A percentile compares a stretch with the other conserved stretches of the same genome.
These are phyloP conservation scores for Tolypocladium album DNA, from an alignment of 2,329 filamentous ascomycete species.

Conservation along the genomic window DNA sequence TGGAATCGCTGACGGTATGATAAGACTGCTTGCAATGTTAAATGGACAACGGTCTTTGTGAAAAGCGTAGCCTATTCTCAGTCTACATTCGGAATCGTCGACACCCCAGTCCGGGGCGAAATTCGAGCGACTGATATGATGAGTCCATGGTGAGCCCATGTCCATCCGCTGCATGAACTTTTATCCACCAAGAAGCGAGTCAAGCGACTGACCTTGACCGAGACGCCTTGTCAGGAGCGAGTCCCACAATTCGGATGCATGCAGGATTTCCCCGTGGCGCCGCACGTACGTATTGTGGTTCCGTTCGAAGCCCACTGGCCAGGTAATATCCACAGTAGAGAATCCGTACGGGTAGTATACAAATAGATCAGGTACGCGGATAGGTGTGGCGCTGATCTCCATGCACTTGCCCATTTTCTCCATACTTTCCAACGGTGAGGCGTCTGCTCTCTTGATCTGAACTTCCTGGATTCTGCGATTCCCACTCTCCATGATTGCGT, in stretches of 20 bases:
- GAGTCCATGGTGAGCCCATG: background rate
- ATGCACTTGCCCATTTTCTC: background rate
- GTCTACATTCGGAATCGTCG: background rate
- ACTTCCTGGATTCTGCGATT: too few species aligned
- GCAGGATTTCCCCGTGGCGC: background rate
- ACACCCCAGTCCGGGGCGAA: background rate
- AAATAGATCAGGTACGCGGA: too few species aligned
- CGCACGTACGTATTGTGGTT: background rate
- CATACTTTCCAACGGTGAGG: background rate
- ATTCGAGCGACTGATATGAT: background rate
- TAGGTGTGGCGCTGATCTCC: background rate
- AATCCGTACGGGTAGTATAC: too few species aligned
- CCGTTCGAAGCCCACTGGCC: too few species aligned
- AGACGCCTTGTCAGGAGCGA: background rate
- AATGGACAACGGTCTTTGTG: background rate
- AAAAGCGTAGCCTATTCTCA: background rate
- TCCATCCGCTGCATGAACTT: background rate
- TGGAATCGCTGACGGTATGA: background rate
- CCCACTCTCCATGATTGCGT: background rate
- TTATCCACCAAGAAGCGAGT: background rate
- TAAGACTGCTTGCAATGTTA: background rate
- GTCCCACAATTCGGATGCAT: background rate
- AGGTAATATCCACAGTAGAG: too few species aligned
- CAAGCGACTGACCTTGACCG: background rate
- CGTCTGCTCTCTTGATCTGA: background rate